Percentiles rank a stretch among this genome's conserved stretches.
Conservation (phyloP, 2,329 filamentous ascomycete species). For the Colletotrichum lentis region DNA sequence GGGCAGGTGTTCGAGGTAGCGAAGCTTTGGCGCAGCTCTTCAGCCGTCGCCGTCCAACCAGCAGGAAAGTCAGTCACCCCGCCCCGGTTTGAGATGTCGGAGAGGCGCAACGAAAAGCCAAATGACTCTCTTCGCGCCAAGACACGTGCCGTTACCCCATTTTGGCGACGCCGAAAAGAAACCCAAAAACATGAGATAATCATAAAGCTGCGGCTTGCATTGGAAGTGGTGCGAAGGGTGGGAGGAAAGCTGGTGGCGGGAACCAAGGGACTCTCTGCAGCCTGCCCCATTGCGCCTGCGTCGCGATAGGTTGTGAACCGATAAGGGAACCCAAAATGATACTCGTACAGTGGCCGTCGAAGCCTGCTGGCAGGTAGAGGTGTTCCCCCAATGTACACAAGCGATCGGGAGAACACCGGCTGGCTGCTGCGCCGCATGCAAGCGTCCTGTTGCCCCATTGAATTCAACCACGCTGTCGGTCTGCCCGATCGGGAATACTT, state of each 20-base stretch:
- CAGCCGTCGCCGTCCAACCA: slow-evolving; percentile 7
- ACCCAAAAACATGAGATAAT: slow-evolving; percentile 21
- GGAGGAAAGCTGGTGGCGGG: slow-evolving; percentile 8
- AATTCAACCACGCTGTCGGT: not conserved
- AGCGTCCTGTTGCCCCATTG: not conserved
- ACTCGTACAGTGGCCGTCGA: not conserved
- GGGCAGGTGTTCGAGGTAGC: not conserved
- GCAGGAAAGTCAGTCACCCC: not conserved
- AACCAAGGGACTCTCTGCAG: slow-evolving; percentile 10
- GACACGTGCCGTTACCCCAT: slow-evolving; percentile 10
- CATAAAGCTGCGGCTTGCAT: not conserved
- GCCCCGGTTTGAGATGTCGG: not conserved
- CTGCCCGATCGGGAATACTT: not conserved
- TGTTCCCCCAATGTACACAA: slow-evolving; percentile 1
- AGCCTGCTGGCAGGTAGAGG: not conserved
- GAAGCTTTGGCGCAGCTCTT: not conserved
- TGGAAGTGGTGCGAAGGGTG: not conserved
- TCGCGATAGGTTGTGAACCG: slow-evolving; percentile 15
- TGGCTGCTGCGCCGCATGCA: slow-evolving; percentile 9
- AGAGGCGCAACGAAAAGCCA: slow-evolving; percentile 12
- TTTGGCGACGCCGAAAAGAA: not conserved
- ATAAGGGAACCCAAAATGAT: slow-evolving; percentile 7
- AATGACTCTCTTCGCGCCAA: slow-evolving; percentile 12
- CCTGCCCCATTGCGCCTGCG: slow-evolving; percentile 8
- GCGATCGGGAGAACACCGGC: slow-evolving; percentile 9